These are phyloP conservation scores for Xylaria sp. DNA, from an alignment of 495 filamentous ascomycete genomes.

Conservation along the genomic window DNA sequence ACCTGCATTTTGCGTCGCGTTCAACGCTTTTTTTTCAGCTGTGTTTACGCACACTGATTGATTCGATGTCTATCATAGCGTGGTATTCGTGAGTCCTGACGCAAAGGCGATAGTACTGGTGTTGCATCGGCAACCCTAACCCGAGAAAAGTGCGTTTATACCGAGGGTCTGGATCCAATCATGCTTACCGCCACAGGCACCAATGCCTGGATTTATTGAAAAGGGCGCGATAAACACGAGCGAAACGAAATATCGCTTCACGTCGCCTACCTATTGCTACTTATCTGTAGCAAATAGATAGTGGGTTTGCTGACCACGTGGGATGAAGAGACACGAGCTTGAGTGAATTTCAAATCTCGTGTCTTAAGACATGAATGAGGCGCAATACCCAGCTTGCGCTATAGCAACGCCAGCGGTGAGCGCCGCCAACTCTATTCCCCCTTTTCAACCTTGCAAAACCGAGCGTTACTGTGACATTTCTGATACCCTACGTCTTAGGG, in stretches of 20 bases:
- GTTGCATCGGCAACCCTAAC: background rate
- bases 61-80: background rate
- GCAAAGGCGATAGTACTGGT: background rate
- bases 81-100: background rate
- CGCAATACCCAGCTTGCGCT: background rate
- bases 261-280: background rate
- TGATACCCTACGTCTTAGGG: background rate
- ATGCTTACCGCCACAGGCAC: background rate
- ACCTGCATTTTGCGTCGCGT: conserved; percentile 19
- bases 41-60: conserved; percentile 1
- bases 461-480: background rate
- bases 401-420: conserved; percentile 12
- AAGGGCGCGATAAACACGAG: background rate
- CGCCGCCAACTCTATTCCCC: background rate
- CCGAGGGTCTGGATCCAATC: background rate
- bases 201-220: background rate
- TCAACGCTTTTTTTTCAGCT: conserved; percentile 3
- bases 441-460: conserved; percentile 6
- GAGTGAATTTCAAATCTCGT: conserved; percentile 19
- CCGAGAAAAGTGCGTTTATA: background rate
- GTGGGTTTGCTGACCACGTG: conserved; percentile 22
- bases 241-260: background rate
- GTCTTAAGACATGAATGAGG: conserved; percentile 3
- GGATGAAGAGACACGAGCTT: conserved; percentile 11
- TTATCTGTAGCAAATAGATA: conserved; percentile 20